A percentile compares a stretch with the other conserved stretches of the same genome.
These are phyloP conservation scores for Senna tora DNA, from an alignment of 306 rosid species.

Conservation along the genomic window DNA sequence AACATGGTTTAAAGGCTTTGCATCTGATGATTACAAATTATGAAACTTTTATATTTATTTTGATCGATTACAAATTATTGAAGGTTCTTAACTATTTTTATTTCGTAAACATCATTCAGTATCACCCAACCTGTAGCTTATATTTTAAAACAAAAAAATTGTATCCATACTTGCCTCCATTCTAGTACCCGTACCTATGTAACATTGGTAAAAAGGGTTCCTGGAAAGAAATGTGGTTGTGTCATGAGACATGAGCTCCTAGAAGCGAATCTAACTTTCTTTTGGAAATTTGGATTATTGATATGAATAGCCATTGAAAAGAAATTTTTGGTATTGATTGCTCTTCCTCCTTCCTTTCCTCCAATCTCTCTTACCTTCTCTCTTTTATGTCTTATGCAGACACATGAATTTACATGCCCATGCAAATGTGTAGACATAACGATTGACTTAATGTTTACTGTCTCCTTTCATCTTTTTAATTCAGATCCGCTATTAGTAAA, in stretches of 20 bases:
- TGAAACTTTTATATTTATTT: too few relatives aligned
- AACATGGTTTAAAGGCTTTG: too few relatives aligned
- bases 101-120: too few relatives aligned
- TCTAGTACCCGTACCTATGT: too few relatives aligned
- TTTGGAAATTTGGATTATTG: not conserved
- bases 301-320: not conserved
- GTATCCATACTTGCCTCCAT: too few relatives aligned
- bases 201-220: not conserved
- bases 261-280: conserved; percentile 21
- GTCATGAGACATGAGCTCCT: not conserved
- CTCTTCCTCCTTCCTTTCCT: not conserved
- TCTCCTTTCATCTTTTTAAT: conserved; percentile 29
- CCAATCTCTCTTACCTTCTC: not conserved
- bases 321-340: conserved; percentile 15
- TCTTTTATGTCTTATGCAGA: not conserved
- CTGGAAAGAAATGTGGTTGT: not conserved
- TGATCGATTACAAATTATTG: too few relatives aligned
- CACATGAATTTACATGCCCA: not conserved
- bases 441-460: conserved; percentile 24
- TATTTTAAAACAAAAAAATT: too few relatives aligned
- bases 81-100: too few relatives aligned
- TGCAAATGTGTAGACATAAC: conserved; percentile 10
- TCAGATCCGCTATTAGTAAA: conserved; percentile 92
- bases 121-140: too few relatives aligned
- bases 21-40: too few relatives aligned